phyloP scores from a whole-genome alignment of 371 early-diverging fungal species.

The Rhizoclosmatium hyalinum region DNA sequence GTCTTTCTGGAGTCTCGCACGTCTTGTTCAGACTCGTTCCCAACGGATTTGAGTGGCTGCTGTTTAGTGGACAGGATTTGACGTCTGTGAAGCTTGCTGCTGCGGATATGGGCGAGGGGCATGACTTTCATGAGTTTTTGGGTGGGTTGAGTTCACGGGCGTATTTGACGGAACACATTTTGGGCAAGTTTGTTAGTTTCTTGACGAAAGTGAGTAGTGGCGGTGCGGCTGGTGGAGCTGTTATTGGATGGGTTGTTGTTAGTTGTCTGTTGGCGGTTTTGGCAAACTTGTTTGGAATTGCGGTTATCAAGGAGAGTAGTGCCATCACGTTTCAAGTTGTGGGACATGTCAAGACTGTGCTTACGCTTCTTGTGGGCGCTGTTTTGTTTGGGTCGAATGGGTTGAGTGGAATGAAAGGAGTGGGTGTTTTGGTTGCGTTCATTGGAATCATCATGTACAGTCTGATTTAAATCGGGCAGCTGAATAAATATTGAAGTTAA shows the following conservation, averaged over 20 bases:
- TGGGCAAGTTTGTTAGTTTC: slow-evolving; percentile 23
- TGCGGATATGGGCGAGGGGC: neutral
- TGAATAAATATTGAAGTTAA: no score
- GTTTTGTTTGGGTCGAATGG: slow-evolving; percentile 17
- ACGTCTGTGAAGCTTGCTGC: slow-evolving; percentile 5
- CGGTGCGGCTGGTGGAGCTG: neutral
- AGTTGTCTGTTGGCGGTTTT: slow-evolving; percentile 26
- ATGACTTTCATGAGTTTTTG: slow-evolving; percentile 13
- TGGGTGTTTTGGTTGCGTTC: slow-evolving; percentile 13
- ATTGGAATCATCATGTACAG: neutral
- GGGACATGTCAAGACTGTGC: slow-evolving; percentile 32
- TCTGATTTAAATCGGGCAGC: no score
- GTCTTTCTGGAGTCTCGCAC: neutral
- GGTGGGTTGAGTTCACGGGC: slow-evolving; percentile 13
- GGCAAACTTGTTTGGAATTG: slow-evolving; percentile 33
- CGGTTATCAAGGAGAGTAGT: slow-evolving; percentile 25
- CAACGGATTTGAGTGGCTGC: slow-evolving; percentile 12
- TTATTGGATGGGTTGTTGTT: slow-evolving; percentile 10
- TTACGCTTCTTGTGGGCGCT: slow-evolving; percentile 26
- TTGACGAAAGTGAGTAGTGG: neutral
- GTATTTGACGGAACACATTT: slow-evolving; percentile 17
- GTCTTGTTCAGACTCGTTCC: slow-evolving; percentile 6
- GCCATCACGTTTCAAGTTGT: slow-evolving; percentile 37
- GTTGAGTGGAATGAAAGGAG: slow-evolving; percentile 7
- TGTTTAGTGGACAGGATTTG: slow-evolving; percentile 19